Evolutionary conservation across 2,329 filamentous ascomycete species (phyloP).

Genomic region (Alternaria sp.): DNA sequence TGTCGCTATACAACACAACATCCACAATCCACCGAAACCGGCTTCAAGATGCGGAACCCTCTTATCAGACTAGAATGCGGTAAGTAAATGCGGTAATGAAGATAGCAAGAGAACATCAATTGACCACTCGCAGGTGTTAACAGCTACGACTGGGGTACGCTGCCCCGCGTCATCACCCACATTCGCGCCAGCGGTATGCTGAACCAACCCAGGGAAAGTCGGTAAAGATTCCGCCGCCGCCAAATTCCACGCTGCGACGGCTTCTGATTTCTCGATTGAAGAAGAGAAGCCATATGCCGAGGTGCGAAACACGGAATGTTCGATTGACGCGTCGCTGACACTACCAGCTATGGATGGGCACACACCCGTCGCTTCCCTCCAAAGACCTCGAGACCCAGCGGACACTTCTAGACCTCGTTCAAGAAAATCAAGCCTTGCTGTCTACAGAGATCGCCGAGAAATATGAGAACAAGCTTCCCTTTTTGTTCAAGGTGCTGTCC

Average conservation of each 20-base stretch:
- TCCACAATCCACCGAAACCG: slow-evolving; percentile 6
- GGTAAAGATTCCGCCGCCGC: slow-evolving; percentile 88
- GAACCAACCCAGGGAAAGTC: slow-evolving; percentile 72
- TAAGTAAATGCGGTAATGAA: slow-evolving; percentile 40
- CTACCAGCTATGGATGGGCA: slow-evolving; percentile 96
- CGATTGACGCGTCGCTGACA: slow-evolving; percentile 28
- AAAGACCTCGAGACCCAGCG: slow-evolving; percentile 86
- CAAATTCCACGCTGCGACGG: slow-evolving; percentile 86
- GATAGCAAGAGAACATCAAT: slow-evolving; percentile 21
- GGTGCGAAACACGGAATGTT: slow-evolving; percentile 57
- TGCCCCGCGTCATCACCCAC: slow-evolving; percentile 34
- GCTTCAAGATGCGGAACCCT: slow-evolving; percentile 65
- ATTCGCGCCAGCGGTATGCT: slow-evolving; percentile 32
- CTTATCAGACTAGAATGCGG: slow-evolving; percentile 84
- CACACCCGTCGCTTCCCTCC: slow-evolving; percentile 93
- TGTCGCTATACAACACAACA: slow-evolving; percentile 19
- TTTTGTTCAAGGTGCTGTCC: slow-evolving; percentile 97
- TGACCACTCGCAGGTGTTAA: slow-evolving; percentile 77
- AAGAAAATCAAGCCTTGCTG: slow-evolving; percentile 86
- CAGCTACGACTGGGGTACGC: slow-evolving; percentile 93
- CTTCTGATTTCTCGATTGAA: slow-evolving; percentile 79
- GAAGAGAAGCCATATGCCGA: slow-evolving; percentile 94
- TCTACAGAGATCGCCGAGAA: slow-evolving; percentile 75
- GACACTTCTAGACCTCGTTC: slow-evolving; percentile 84
- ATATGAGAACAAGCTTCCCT: slow-evolving; percentile 86